Percentiles rank a stretch among this genome's conserved stretches.
Conservation (phyloP, 2,329 filamentous ascomycete genomes). For the Emergomyces orientalis region DNA sequence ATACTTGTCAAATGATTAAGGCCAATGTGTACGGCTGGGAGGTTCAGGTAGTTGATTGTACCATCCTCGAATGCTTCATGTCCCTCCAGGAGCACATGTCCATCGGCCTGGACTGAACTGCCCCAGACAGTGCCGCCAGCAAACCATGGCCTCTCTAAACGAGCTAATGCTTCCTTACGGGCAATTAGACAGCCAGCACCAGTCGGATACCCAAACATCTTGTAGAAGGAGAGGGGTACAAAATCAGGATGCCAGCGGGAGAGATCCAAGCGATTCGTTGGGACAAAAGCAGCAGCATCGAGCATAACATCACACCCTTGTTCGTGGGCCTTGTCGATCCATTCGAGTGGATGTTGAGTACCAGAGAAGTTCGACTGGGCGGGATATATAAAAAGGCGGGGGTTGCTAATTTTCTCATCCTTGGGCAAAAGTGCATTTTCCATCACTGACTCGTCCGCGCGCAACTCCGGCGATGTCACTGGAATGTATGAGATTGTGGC, state of each 20-base stretch:
- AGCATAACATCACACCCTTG: constrained; percentile 42
- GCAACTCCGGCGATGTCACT: constrained; percentile 6
- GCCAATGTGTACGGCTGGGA: constrained; percentile 49
- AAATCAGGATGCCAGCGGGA: constrained; percentile 50
- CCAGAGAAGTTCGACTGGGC: constrained; percentile 64
- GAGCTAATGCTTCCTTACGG: constrained; percentile 46
- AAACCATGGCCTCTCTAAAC: constrained; percentile 53
- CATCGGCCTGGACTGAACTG: constrained; percentile 10
- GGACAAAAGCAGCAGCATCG: constrained; percentile 57
- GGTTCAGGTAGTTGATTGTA: constrained; percentile 56
- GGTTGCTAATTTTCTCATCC: constrained; percentile 21
- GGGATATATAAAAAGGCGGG: constrained; percentile 52
- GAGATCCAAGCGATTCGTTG: constrained; percentile 50
- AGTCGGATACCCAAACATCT: constrained; percentile 56
- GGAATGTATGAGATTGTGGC: constrained; percentile 8
- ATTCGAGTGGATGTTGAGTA: constrained; percentile 50
- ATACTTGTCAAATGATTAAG: constrained; percentile 39
- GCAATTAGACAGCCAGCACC: constrained; percentile 54
- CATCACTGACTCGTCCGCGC: constrained; percentile 5
- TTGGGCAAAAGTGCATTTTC: constrained; percentile 1
- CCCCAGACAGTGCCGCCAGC: constrained; percentile 53
- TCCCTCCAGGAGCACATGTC: constrained; percentile 9
- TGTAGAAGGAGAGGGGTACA: constrained; percentile 53
- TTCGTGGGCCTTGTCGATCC: constrained; percentile 35
- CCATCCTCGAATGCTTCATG: constrained; percentile 59